These are phyloP conservation scores for Aureobasidium sp. DNA, from an alignment of 2,329 filamentous ascomycete genomes.

Conservation along the genomic window DNA sequence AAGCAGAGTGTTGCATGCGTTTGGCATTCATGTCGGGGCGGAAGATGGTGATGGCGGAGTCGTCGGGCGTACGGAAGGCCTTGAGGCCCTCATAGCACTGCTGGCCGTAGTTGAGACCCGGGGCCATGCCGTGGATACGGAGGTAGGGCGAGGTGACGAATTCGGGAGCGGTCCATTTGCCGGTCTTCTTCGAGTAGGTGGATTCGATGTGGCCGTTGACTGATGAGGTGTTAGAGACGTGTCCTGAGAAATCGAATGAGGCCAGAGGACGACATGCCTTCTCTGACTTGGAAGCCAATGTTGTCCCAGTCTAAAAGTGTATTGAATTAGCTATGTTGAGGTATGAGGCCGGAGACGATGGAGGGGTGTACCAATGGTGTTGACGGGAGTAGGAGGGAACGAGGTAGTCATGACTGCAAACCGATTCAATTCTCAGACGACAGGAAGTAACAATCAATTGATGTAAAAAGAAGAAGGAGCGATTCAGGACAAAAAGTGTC, in stretches of 20 bases:
- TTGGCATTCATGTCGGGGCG: conserved; percentile 75
- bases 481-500: not conserved
- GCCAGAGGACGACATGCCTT: conserved; percentile 50
- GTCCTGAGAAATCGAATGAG: not conserved
- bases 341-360: not conserved
- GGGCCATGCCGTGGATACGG: conserved; percentile 88
- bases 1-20: conserved; percentile 77
- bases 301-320: conserved; percentile 68
- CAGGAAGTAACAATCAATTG: not conserved
- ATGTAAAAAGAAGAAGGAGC: not conserved
- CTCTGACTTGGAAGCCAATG: conserved; percentile 84
- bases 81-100: conserved; percentile 99
- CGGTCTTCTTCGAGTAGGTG: conserved; percentile 65
- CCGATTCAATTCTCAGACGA: not conserved
- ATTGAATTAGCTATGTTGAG: conserved; percentile 3
- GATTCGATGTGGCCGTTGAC: conserved; percentile 94
- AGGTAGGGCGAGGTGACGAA: conserved; percentile 81
- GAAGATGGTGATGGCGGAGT: conserved; percentile 72
- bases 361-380: conserved; percentile 54
- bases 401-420: conserved; percentile 23
- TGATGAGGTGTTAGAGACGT: conserved; percentile 27
- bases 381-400: conserved; percentile 71
- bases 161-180: conserved; percentile 66
- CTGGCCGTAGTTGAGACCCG: conserved; percentile 91
- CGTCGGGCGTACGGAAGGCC: conserved; percentile 72